Conservation (phyloP, 805 yeast species). For the Metschnikowia drakensbergensis region DNA sequence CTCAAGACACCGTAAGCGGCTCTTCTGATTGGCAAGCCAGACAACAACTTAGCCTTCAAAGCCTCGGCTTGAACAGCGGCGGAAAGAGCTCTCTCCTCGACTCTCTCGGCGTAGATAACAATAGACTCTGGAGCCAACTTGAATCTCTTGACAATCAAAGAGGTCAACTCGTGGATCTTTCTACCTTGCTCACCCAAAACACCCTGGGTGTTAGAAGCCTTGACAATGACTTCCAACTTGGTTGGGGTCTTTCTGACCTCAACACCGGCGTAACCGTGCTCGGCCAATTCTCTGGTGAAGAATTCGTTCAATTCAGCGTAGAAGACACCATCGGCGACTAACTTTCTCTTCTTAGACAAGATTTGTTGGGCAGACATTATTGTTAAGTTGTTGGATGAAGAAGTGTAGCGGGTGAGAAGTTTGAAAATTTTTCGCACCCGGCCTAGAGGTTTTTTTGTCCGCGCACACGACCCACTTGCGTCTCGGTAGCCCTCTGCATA, state of each 20-base stretch:
- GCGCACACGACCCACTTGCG: conserved; percentile 5
- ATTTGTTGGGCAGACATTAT: conserved; percentile 42
- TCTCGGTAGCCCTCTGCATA: background rate
- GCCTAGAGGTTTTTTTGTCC: conserved; percentile 2
- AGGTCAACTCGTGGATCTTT: conserved; percentile 98
- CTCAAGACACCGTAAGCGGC: conserved; percentile 99
- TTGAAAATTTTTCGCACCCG: conserved; percentile 8
- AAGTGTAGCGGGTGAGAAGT: background rate
- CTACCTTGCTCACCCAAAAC: conserved; percentile 99
- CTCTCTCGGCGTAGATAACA: conserved; percentile 97
- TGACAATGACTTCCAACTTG: conserved; percentile 96
- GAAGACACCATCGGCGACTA: conserved; percentile 99
- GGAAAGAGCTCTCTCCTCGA: conserved; percentile 98
- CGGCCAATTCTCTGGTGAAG: conserved; percentile 99
- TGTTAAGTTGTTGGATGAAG: conserved; percentile 6
- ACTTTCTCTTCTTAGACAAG: conserved; percentile 95
- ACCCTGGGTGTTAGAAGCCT: conserved; percentile 98
- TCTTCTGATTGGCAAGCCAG: conserved; percentile 99
- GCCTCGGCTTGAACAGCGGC: conserved; percentile 99
- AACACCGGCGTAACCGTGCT: conserved; percentile 99
- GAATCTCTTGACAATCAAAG: conserved; percentile 98
- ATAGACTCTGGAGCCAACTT: conserved; percentile 89
- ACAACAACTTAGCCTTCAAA: conserved; percentile 93
- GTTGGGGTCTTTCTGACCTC: conserved; percentile 98
- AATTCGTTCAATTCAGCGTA: conserved; percentile 99